Conservation (phyloP, 106 monocot genomes). For the Alisma plantagoaquatica region DNA sequence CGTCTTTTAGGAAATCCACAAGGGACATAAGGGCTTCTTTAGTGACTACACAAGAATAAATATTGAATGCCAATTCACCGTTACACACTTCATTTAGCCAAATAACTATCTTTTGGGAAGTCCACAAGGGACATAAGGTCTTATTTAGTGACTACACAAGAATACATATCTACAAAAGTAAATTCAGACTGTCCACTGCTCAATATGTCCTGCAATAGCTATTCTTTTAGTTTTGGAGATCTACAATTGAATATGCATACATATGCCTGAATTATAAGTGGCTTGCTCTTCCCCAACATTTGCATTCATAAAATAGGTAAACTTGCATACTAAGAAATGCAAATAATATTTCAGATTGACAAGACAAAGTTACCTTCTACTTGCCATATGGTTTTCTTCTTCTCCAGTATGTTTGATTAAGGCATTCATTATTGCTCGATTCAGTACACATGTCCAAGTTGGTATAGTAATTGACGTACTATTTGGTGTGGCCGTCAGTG, state of each 20-base stretch:
- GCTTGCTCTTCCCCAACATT: too few relatives aligned
- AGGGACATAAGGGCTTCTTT: conserved; percentile 71
- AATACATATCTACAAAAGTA: conserved; percentile 75
- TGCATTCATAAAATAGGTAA: too few relatives aligned
- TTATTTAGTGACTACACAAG: conserved; percentile 36
- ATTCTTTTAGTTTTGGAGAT: conserved; percentile 54
- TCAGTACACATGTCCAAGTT: conserved; percentile 84
- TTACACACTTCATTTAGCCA: conserved; percentile 93
- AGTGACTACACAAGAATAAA: conserved; percentile 31
- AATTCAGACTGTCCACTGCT: conserved; percentile 69
- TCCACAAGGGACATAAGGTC: conserved; percentile 83
- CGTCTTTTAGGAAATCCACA: conserved; percentile 91
- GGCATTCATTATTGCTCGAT: conserved; percentile 54
- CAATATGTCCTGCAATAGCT: conserved; percentile 47
- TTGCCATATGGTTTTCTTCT: conserved; percentile 20
- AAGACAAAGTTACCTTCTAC: too few relatives aligned
- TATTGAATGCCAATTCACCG: too few relatives aligned
- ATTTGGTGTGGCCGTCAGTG: conserved; percentile 94
- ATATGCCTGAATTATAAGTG: conserved; percentile 46
- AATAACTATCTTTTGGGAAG: conserved; percentile 75
- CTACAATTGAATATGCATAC: conserved; percentile 86
- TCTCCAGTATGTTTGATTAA: conserved; percentile 3
- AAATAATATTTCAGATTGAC: too few relatives aligned
- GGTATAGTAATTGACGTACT: conserved; percentile 99
- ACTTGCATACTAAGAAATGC: too few relatives aligned